These are phyloP conservation scores for Geotrichum bryndzae DNA, from an alignment of 1,139 yeast genomes.

Conservation along the genomic window DNA sequence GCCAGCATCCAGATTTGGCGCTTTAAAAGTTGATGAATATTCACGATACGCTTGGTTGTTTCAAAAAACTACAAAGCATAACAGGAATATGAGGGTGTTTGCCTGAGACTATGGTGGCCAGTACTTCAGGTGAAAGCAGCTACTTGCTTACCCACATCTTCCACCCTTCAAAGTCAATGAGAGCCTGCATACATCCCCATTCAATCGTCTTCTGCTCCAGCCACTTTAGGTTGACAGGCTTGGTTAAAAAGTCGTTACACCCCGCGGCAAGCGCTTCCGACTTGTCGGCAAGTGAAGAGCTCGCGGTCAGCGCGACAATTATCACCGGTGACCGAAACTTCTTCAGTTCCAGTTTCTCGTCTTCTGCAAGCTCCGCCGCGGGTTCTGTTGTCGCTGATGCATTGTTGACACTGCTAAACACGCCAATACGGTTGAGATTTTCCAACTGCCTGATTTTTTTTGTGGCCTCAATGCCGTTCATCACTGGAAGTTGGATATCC, in stretches of 20 bases:
- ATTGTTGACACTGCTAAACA: slow-evolving; percentile 36
- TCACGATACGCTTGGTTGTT: no score
- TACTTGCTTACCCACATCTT: slow-evolving; percentile 60
- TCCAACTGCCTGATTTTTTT: slow-evolving; percentile 82
- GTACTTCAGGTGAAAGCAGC: no score
- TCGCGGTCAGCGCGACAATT: slow-evolving; percentile 92
- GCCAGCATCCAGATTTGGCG: no score
- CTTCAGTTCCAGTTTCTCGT: slow-evolving; percentile 47
- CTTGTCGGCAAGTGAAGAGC: slow-evolving; percentile 76
- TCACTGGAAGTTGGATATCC: slow-evolving; percentile 92
- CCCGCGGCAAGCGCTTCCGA: slow-evolving; percentile 94
- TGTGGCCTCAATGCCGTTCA: slow-evolving; percentile 90
- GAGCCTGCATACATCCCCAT: slow-evolving; percentile 93
- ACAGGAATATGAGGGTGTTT: no score
- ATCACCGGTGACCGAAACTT: slow-evolving; percentile 85
- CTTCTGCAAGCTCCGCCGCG: slow-evolving; percentile 33
- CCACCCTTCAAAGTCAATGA: slow-evolving; percentile 96
- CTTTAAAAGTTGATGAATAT: no score
- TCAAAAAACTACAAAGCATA: no score
- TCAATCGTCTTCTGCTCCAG: slow-evolving; percentile 88
- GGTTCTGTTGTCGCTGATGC: no score
- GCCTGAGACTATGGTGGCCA: no score
- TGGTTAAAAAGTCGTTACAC: slow-evolving; percentile 93
- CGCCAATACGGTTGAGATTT: slow-evolving; percentile 74
- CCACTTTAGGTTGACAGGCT: slow-evolving; percentile 94